Evolutionary conservation across 2,329 filamentous ascomycete species (phyloP), one percentile per base, ranked within the genome.

Genomic region (Trichoderma sp.): DNA sequence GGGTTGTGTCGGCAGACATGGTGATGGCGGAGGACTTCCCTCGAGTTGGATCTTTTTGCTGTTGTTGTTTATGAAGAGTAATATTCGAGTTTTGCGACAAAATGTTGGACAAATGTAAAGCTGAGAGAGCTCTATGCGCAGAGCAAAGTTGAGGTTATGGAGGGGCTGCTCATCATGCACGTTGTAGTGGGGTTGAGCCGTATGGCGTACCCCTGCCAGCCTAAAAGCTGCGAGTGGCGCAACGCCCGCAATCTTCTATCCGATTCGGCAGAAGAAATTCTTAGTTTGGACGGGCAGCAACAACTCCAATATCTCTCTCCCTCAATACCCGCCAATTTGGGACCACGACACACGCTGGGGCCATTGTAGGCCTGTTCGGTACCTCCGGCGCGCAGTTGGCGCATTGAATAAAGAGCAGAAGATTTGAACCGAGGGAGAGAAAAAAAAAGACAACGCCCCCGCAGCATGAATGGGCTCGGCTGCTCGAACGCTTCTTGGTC

Each of bases 1-100:
- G 90, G 13, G 77, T 75, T 7, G 88, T 78, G 74, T 87, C 85
- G 68, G 87, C 83, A n/a, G 89, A 90, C 89, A 91, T 91, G 71
- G 58, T 13, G 32, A 13, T 34, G n/a, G 32, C 11, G 5, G 5
- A 39, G 26, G 55, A 8, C 11, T 39, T n/a, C 1, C 13, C 5
- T 11, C 6, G 18, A 28, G 28, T 1, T 16, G 8, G 7, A 21
- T 5, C 24, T 11, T 18, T 28, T 5, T 13, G 32, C 32, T 28
- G 7, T n/a, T 18, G 7, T 10, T 43, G 18, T 10, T 18, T 28
- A 13, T 32, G 28, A 16, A 18, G 3, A 24, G 6, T 4, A 8
- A 16, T 34, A 43, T 4, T 34, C 24, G 5, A 59, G 34, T 34
- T 24, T 11, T 21, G 21, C 21, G 18, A 49, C n/a, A 10, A 24